Conservation (phyloP, 1,139 yeast species). For the Zygosaccharomyces pseudobailii region DNA sequence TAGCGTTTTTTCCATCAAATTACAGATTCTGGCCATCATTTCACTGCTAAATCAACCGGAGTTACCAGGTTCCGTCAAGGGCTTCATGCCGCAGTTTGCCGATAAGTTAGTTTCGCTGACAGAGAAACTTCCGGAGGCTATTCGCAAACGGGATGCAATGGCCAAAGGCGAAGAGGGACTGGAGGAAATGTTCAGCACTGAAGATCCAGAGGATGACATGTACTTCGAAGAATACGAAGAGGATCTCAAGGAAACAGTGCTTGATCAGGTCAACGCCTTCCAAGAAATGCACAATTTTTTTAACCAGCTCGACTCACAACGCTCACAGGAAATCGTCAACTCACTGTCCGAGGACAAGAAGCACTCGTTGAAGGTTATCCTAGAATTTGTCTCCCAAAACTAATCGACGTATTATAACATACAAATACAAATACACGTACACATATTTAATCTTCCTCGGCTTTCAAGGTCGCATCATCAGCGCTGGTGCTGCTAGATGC, state of each 20-base stretch:
- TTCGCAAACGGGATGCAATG: constrained; percentile 57
- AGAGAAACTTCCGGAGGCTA: constrained; percentile 64
- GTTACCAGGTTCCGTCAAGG: constrained; percentile 34
- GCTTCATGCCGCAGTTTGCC: constrained; percentile 37
- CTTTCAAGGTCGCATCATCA: constrained; percentile 11
- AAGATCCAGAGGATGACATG: constrained; percentile 40
- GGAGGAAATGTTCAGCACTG: constrained; percentile 38
- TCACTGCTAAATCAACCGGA: constrained; percentile 41
- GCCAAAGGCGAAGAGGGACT: constrained; percentile 40
- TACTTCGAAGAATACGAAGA: constrained; percentile 47
- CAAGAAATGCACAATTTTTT: constrained; percentile 38
- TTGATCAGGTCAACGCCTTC: constrained; percentile 68
- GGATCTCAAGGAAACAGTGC: constrained; percentile 69
- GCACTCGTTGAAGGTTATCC: constrained; percentile 29
- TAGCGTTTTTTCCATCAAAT: constrained; percentile 74
- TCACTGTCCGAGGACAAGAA: constrained; percentile 31
- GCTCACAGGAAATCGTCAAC: constrained; percentile 33
- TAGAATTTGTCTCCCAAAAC: constrained; percentile 29
- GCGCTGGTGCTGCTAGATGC: constrained; percentile 12
- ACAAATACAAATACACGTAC: not conserved
- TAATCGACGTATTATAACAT: constrained; percentile 1
- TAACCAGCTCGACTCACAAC: constrained; percentile 30
- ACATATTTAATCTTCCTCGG: constrained; percentile 11
- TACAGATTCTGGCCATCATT: constrained; percentile 63
- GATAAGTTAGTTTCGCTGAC: constrained; percentile 47